Evolutionary conservation across 345 rosid species (phyloP).

Genomic region (Raphanus raphanistrum): DNA sequence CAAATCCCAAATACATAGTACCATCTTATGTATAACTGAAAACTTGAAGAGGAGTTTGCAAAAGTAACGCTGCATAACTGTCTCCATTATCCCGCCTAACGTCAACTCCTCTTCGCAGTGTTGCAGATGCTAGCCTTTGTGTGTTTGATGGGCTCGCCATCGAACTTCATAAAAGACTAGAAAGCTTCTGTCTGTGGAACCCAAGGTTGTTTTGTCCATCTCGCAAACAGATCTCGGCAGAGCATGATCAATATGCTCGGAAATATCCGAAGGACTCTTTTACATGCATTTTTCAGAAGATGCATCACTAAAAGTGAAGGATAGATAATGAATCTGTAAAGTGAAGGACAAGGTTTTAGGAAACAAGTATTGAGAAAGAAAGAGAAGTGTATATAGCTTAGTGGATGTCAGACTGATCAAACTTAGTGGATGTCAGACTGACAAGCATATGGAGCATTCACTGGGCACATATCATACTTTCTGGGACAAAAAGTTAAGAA

Average conservation of each 20-base stretch:
- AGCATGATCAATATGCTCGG: slow-evolving; percentile 74
- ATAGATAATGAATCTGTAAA: slow-evolving; percentile 54
- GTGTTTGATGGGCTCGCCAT: too few species aligned
- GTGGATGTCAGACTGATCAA: too few species aligned
- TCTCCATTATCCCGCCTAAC: too few species aligned
- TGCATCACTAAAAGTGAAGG: slow-evolving; percentile 54
- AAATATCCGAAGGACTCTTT: slow-evolving; percentile 64
- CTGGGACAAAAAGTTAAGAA: too few species aligned
- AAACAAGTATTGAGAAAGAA: not conserved
- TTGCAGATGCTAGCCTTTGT: too few species aligned
- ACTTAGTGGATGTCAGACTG: too few species aligned
- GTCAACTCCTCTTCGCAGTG: too few species aligned
- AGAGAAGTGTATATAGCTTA: too few species aligned
- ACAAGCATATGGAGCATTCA: slow-evolving; percentile 19
- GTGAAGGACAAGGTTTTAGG: slow-evolving; percentile 24
- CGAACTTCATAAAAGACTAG: not conserved
- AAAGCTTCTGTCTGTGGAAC: not conserved
- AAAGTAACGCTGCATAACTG: too few species aligned
- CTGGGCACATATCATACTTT: slow-evolving; percentile 38
- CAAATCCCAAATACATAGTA: not conserved
- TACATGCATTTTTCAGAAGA: slow-evolving; percentile 68
- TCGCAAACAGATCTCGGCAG: too few species aligned
- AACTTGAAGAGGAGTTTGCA: not conserved
- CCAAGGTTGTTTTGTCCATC: not conserved
- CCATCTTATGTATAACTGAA: not conserved